phyloP scores from a whole-genome alignment of 768 basidiomycete species.

The Asterophora lycoperdoides region DNA sequence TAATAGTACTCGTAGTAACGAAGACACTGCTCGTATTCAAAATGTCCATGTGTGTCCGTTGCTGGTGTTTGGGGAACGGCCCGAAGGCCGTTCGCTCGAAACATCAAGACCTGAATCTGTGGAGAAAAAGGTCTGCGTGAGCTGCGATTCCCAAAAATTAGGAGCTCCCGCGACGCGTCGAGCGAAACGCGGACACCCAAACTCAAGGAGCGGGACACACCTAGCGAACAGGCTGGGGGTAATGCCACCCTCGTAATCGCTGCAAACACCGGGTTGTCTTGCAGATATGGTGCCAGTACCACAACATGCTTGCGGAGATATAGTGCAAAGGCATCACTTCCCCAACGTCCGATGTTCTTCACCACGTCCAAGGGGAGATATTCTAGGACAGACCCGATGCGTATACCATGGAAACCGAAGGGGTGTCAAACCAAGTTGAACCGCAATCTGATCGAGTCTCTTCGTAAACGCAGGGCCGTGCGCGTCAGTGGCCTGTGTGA shows the following conservation, averaged over 20 bases:
- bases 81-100: no score
- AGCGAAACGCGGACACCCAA: not conserved
- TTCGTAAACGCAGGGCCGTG: constrained; percentile 16
- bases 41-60: no score
- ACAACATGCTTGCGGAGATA: not conserved
- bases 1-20: no score
- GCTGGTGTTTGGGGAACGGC: no score
- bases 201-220: not conserved
- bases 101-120: not conserved
- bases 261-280: not conserved
- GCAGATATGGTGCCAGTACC: not conserved
- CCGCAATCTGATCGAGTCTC: not conserved
- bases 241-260: not conserved
- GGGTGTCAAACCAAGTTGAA: no score
- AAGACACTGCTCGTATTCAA: no score
- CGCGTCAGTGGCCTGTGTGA: constrained; percentile 18
- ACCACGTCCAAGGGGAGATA: constrained; percentile 3
- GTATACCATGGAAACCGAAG: no score
- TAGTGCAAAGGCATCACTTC: not conserved
- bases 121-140: not conserved
- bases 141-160: not conserved
- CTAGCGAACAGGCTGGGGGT: not conserved
- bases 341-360: constrained; percentile 9
- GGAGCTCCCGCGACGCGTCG: not conserved
- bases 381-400: no score